phyloP scores from a whole-genome alignment of 768 basidiomycete genomes.

The Tylopilus vinaceipallidus region DNA sequence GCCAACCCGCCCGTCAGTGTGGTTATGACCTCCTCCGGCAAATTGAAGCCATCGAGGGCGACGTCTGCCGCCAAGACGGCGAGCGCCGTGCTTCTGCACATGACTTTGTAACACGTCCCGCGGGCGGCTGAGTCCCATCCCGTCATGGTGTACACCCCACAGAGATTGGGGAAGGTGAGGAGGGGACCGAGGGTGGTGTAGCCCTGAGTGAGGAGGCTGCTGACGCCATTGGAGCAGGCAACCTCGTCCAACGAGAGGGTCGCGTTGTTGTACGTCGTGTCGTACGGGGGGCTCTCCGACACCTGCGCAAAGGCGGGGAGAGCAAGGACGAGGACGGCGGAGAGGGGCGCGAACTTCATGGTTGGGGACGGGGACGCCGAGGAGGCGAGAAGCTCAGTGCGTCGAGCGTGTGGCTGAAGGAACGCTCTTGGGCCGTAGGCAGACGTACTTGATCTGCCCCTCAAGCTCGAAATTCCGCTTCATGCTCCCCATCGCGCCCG shows the following conservation, averaged over 20 bases:
- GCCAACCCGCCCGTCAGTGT: slow-evolving; percentile 18
- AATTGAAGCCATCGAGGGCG: slow-evolving; percentile 41
- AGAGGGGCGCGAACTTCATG: no score
- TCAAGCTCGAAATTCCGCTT: no score
- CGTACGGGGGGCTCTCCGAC: slow-evolving; percentile 34
- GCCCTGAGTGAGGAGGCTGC: slow-evolving; percentile 34
- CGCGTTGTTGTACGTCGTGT: slow-evolving; percentile 35
- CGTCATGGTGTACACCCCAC: slow-evolving; percentile 27
- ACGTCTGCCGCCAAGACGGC: slow-evolving; percentile 56
- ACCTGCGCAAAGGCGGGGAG: slow-evolving; percentile 24
- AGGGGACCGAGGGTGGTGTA: slow-evolving; percentile 39
- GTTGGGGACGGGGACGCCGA: slow-evolving; percentile 9
- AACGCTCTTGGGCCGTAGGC: no score
- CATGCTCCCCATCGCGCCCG: no score
- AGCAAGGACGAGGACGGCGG: slow-evolving; percentile 11
- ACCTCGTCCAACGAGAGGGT: slow-evolving; percentile 27
- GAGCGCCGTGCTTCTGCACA: slow-evolving; percentile 35
- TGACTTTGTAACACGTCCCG: slow-evolving; percentile 32
- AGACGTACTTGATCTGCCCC: no score
- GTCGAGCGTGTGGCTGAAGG: no score
- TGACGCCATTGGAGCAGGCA: slow-evolving; percentile 38
- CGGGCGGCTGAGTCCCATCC: slow-evolving; percentile 26
- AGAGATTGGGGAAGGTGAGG: slow-evolving; percentile 37
- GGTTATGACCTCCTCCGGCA: slow-evolving; percentile 29
- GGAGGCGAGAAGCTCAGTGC: no score